Evolutionary conservation across 805 yeast genomes (phyloP).

Genomic region (Ogataea ganodermae): DNA sequence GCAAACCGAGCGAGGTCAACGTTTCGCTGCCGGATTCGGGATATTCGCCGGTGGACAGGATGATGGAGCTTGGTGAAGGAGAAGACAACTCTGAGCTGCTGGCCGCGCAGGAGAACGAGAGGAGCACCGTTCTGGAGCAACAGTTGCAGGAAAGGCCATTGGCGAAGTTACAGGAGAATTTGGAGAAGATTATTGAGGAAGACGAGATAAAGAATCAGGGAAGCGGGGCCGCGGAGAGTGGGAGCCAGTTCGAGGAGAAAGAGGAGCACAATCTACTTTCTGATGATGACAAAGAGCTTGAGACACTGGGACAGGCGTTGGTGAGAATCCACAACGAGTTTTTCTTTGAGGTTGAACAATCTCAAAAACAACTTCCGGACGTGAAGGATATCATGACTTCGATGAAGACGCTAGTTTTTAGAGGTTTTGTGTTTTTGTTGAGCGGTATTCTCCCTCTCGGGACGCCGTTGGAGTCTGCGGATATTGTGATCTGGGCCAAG

Average conservation of each 20-base stretch:
- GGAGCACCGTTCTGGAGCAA: conserved; percentile 71
- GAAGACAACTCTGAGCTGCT: conserved; percentile 51
- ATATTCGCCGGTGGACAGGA: conserved; percentile 50
- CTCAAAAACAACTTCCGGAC: conserved; percentile 48
- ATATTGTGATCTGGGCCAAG: conserved; percentile 87
- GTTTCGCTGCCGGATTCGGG: conserved; percentile 26
- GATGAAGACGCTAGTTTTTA: conserved; percentile 70
- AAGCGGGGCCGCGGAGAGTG: background rate
- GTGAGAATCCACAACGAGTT: conserved; percentile 65
- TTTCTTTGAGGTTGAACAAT: conserved; percentile 49
- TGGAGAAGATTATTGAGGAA: conserved; percentile 51
- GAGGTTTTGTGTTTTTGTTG: conserved; percentile 70
- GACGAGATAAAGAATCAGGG: conserved; percentile 31
- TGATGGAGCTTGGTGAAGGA: conserved; percentile 51
- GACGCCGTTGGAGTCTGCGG: conserved; percentile 67
- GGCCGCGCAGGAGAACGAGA: conserved; percentile 58
- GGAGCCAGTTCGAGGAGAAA: conserved; percentile 16
- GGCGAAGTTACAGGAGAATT: conserved; percentile 75
- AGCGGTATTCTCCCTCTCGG: conserved; percentile 93
- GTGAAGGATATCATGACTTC: conserved; percentile 69
- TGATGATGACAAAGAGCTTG: conserved; percentile 82
- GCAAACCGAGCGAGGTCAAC: conserved; percentile 26
- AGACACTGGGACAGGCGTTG: conserved; percentile 61
- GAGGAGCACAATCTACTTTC: conserved; percentile 53
- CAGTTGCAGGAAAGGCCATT: conserved; percentile 83